Evolutionary conservation across 305 asterid genomes (phyloP), one percentile per base, ranked within the genome.

Genomic region (Plantago coronopus): DNA sequence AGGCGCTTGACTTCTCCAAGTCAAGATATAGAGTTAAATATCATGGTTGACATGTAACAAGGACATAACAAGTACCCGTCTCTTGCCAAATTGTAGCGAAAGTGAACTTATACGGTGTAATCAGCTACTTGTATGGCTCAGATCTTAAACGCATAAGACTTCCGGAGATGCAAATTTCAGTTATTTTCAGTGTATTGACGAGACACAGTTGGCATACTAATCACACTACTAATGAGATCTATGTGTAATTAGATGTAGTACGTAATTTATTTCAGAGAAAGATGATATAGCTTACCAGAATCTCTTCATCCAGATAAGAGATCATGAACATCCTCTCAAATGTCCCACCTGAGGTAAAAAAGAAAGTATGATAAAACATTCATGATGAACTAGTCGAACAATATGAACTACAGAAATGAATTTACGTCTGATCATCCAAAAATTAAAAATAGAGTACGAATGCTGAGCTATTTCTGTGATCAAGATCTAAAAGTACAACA

Each of bases 281-380:
- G 34, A 37, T 50, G 38, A 29, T 7, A 23, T 51, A 55, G 72
- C 84, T 69, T 69, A 88, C 96, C 78, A 88, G 74, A 70, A 88
- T 83, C 78, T 85, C 96, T 1, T 88, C 96, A 61, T 85, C 94
- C 44, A 88, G 91, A 75, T 88, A 88, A 27, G 96, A 85, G 45
- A 88, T 85, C 86, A 88, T 72, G 66, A 85, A 79, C 31, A 81
- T 73, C 71, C 91, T 81, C 68, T 79, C 81, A 17, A 73, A 73
- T 38, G 74, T 58, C 70, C 89, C 86, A 43, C 91, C 94, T 85
- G 83, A 50, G 45, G 62, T 71, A 23, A 38, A 27, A 54, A 57
- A 47, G 38, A 72, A 58, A 62, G 62, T 17, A 37, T 22, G 3
- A 40, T 14, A 17, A 44, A 23, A 40, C 47, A 54, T 12, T 48